Evolutionary conservation across 441 rosid genomes (phyloP), one percentile per base, ranked within the genome.

Genomic region (Pelargonium myrrhifolium): DNA sequence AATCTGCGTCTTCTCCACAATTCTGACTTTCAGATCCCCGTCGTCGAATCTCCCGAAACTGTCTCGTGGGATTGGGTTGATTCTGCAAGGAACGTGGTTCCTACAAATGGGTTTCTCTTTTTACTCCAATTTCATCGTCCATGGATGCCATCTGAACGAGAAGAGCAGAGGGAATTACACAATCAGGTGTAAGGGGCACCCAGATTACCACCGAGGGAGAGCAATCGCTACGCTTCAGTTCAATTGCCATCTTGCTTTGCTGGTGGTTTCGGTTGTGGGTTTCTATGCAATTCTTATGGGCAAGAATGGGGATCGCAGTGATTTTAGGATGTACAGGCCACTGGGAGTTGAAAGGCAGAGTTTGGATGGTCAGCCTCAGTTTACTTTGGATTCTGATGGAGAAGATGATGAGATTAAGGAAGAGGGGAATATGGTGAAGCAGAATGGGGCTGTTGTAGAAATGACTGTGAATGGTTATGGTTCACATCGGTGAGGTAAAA

Each of bases 191-290:
- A 85, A 79, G 76, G 93, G 85, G 47, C 96, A 91, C 69, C 37
- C 71, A 6, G 93, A 93, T 61, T 91, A 86, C 78, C 99, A 93
- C 62, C 71, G 97, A 65, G 97, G 86, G 0, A 85, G 87, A 79
- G 95, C 96, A 3, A 85, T 91, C 2, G 99, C 97, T 0, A 89
- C 99, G 3, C 90, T 93, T 77, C 97, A 87, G 80, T 93, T 93
- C 40, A 89, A 93, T 76, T 84, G 86, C 68, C 96, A 89, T 80
- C 93, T 93, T 64, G 96, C 97, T 35, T 70, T 93, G 53, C 78
- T 91, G 67, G 89, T 89, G 77, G 75, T 84, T 31, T 37, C 82
- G 68, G 75, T 76, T n/a, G 77, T 78, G 24, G 77, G 71, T n/a
- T 69, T 81, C 58, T 86, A 82, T 77, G 82, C 96, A 3, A 3